Evolutionary conservation across 129 eudicot genomes (phyloP), one percentile per base, ranked within the genome.

Genomic region (sunflower (Helianthus annuus)): DNA sequence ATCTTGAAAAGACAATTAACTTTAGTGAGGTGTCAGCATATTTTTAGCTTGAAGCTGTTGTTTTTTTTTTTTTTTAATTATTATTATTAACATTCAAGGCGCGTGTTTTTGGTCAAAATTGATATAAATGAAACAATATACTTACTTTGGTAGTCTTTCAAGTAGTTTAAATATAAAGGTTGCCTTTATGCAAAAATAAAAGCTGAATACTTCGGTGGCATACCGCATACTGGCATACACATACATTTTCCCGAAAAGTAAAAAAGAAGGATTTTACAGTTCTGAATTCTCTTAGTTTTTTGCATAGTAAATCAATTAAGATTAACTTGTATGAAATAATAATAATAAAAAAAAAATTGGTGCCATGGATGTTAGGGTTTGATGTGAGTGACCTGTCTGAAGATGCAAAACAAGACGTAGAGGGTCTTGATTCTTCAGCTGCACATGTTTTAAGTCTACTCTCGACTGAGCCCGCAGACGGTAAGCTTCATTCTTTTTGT

Each of bases 351-450:
- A 49, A 48, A 16, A 49, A 13, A 38, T 61, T 24, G 64, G 16
- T 74, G 17, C 40, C 55, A 36, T 79, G 39, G 51, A 11, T 78
- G 57, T 64, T 49, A 87, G 97, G 97, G 97, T 90, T 84, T 83
- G 97, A 90, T 60, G 91, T 90, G 32, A 83, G 74, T 70, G 91
- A 81, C 70, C 84, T 90, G 32, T 87, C 97, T 2, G 97, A 87
- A 77, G 87, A 87, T 63, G 81, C 85, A 66, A 69, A 65, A 22
- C 89, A 88, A 72, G 97, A 91, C 62, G 59, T 85, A 44, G 84
- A 85, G 69, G 97, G 97, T 66, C 85, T 87, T 78, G 97, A 90
- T 70, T 81, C 95, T 80, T 73, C 97, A 68, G 94, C 91, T 48
- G 80, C 89, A 59, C 83, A 90, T 87, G 91, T 90, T 76, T 82